Percentiles rank a stretch among this genome's conserved stretches.
Evolutionary conservation across 352 stramenopile genomes (phyloP).

Genomic region (Elongisporangium prolatum): DNA sequence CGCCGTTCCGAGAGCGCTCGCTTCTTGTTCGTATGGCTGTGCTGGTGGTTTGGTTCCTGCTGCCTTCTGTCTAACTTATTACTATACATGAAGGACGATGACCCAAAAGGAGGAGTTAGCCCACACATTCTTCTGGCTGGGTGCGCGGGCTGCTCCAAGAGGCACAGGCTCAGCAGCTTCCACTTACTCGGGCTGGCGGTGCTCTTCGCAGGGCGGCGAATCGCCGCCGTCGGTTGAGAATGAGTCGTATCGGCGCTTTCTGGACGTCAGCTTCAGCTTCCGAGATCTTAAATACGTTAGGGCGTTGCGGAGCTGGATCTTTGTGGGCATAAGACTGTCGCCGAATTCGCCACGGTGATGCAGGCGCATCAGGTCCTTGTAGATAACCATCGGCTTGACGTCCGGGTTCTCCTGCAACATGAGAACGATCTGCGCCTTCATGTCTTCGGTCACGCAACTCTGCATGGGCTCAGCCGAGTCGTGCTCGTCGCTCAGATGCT

Average conservation of each 20-base stretch:
- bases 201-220: conserved; percentile 53
- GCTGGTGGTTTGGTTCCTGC: neutral
- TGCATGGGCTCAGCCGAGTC: conserved; percentile 70
- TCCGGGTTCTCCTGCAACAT: conserved; percentile 62
- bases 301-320: conserved; percentile 77
- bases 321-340: conserved; percentile 75
- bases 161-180: neutral
- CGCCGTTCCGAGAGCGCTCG: neutral
- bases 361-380: conserved; percentile 56
- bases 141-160: neutral
- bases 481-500: conserved; percentile 73
- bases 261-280: conserved; percentile 44
- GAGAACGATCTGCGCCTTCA: conserved; percentile 66
- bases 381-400: conserved; percentile 75
- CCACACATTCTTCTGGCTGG: neutral
- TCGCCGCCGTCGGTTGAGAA: conserved; percentile 45
- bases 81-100: neutral
- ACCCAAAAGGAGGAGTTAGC: conserved; percentile 1
- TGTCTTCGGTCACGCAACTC: conserved; percentile 67
- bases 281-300: conserved; percentile 78
- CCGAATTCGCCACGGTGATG: conserved; percentile 53
- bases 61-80: neutral
- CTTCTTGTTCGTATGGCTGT: neutral
- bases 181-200: conserved; percentile 41
- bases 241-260: conserved; percentile 43